Evolutionary conservation across 2,329 filamentous ascomycete genomes (phyloP), one percentile per base, ranked within the genome.

Genomic region (Colletotrichum sublineola): DNA sequence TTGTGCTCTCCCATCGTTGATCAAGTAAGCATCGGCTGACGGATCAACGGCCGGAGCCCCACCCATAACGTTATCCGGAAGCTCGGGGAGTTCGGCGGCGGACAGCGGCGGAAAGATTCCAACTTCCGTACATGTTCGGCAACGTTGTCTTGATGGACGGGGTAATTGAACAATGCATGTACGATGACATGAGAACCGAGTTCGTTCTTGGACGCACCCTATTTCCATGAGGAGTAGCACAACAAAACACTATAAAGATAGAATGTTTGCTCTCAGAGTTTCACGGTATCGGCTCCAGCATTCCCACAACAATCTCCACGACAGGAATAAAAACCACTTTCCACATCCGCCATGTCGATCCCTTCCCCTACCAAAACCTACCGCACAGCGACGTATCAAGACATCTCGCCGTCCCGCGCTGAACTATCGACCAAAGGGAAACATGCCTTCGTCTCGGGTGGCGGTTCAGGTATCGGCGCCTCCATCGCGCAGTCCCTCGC

Each of bases 371-470:
- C 73, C 56, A 65, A 68, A 56, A 76, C 50, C 1, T 73, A 67
- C 53, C 74, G 63, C 33, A 72, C 74, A 40, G 61, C 68, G 12
- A 44, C 74, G 12, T 82, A 82, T 58, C 66, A 78, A 0, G 68
- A 75, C 24, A 78, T 82, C 52, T 73, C 75, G 40, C 77, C 80
- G 0, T 38, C 61, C 0, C 75, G 75, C 1, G 75, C 77, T 0
- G 68, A 77, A 31, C 76, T 82, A 3, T 77, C 70, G 0, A 74
- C 75, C 1, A 63, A 78, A 11, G 83, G 80, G 53, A 88, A 87
- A 74, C 85, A 82, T 0, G 86, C 88, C 55, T 71, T 88, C 40
- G 85, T 89, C 58, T 89, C 87, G 1, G 87, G 87, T n/a, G 87
- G 86, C 20, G 86, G 86, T 6, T 84, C 85, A 60, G 86, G 86